Percentiles rank a stretch among this genome's conserved stretches.
phyloP scores from a whole-genome alignment of 768 basidiomycete genomes.

The Amanita exitialis region DNA sequence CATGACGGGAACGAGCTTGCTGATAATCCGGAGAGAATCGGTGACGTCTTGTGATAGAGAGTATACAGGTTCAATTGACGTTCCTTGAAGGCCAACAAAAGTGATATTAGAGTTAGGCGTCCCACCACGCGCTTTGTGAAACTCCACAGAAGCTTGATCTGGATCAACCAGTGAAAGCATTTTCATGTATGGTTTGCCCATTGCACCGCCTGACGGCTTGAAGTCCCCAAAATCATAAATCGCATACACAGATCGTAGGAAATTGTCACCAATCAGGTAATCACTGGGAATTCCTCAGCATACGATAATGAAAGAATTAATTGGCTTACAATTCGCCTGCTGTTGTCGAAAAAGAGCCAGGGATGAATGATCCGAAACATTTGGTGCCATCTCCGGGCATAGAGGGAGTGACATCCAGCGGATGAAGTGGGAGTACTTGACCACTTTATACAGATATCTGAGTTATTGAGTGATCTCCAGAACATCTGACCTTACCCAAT shows the following conservation, averaged over 20 bases:
- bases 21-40: conserved; percentile 50
- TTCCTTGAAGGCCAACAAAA: conserved; percentile 42
- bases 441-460: conserved; percentile 32
- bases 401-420: conserved; percentile 59
- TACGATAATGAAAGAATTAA: conserved; percentile 3
- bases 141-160: conserved; percentile 58
- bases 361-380: conserved; percentile 73
- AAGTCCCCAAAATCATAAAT: conserved; percentile 84
- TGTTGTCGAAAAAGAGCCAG: conserved; percentile 47
- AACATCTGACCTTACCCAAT: conserved; percentile 43
- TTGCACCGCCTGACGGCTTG: conserved; percentile 38
- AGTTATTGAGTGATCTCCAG: not conserved
- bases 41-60: conserved; percentile 49
- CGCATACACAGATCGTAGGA: conserved; percentile 74
- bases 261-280: conserved; percentile 76
- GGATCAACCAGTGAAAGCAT: conserved; percentile 63
- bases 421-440: conserved; percentile 70
- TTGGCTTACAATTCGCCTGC: conserved; percentile 54
- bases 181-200: conserved; percentile 74
- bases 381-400: conserved; percentile 30
- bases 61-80: conserved; percentile 32
- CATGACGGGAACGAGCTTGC: conserved; percentile 60
- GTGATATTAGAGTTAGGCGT: conserved; percentile 57
- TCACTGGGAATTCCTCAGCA: conserved; percentile 37
- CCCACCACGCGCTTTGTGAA: conserved; percentile 60